Conservation (phyloP, 306 rosid genomes). For the Pueraria montana region DNA sequence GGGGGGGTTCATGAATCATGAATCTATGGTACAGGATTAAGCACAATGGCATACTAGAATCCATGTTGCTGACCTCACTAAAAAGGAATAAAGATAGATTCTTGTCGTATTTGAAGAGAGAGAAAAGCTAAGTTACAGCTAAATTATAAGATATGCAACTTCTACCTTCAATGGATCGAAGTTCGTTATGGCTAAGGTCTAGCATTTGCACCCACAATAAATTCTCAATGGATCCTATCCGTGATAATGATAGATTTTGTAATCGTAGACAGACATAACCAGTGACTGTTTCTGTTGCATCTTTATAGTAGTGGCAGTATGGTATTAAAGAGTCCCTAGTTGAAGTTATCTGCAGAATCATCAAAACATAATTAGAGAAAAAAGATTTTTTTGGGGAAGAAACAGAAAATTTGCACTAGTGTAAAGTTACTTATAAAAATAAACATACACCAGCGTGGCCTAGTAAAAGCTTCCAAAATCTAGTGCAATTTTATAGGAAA, state of each 20-base stretch:
- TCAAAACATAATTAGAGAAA: slow-evolving; percentile 32
- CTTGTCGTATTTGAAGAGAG: not conserved
- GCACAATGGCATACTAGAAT: slow-evolving; percentile 6
- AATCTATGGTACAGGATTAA: slow-evolving; percentile 12
- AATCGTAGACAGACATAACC: slow-evolving; percentile 66
- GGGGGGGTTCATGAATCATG: not conserved
- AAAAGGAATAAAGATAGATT: slow-evolving; percentile 1
- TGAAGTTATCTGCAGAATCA: slow-evolving; percentile 71
- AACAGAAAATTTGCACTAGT: slow-evolving; percentile 29
- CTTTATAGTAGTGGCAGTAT: slow-evolving; percentile 62
- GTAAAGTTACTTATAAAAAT: slow-evolving; percentile 14
- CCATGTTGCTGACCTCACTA: slow-evolving; percentile 6
- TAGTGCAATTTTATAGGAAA: not conserved
- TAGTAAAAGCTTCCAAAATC: slow-evolving; percentile 15
- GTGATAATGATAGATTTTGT: slow-evolving; percentile 76
- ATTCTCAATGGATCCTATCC: slow-evolving; percentile 73
- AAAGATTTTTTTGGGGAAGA: slow-evolving; percentile 5
- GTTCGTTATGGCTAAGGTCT: slow-evolving; percentile 89
- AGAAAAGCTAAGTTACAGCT: slow-evolving; percentile 18
- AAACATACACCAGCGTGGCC: slow-evolving; percentile 31
- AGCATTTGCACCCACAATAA: slow-evolving; percentile 89
- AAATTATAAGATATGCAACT: slow-evolving; percentile 25
- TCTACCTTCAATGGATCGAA: slow-evolving; percentile 81
- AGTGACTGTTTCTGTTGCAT: slow-evolving; percentile 45
- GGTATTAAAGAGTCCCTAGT: slow-evolving; percentile 66